A percentile compares a stretch with the other conserved stretches of the same genome.
Conservation (phyloP, 331 rosid species). For the Dryas integrifolia region DNA sequence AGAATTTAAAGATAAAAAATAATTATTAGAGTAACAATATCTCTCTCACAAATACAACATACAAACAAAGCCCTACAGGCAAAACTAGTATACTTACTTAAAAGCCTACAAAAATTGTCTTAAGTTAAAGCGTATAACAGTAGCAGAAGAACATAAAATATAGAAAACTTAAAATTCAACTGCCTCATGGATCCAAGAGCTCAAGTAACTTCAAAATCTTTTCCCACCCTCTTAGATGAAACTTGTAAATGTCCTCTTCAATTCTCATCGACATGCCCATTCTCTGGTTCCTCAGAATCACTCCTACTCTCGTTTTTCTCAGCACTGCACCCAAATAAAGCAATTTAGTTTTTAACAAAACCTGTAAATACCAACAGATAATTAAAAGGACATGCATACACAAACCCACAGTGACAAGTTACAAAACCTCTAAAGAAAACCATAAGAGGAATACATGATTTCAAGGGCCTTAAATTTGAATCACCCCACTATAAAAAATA, state of each 20-base stretch:
- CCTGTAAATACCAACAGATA: neutral
- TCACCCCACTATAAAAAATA: neutral
- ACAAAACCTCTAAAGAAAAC: neutral
- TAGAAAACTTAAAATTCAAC: constrained; percentile 5
- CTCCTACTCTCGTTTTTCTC: constrained; percentile 45
- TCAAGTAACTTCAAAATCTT: constrained; percentile 20
- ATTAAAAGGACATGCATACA: neutral
- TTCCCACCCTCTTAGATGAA: constrained; percentile 16
- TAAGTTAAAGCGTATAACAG: constrained; percentile 33
- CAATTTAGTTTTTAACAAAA: constrained; percentile 1
- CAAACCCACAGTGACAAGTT: neutral
- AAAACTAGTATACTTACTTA: constrained; percentile 39
- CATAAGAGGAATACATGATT: neutral
- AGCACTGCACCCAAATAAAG: constrained; percentile 55
- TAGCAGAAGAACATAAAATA: constrained; percentile 30
- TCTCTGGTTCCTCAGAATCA: constrained; percentile 10
- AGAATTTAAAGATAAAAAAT: constrained; percentile 12
- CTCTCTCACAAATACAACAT: constrained; percentile 31
- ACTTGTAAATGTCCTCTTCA: constrained; percentile 38
- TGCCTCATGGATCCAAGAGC: constrained; percentile 15
- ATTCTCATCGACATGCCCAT: constrained; percentile 37
- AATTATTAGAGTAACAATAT: constrained; percentile 19
- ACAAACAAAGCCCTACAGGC: constrained; percentile 38
- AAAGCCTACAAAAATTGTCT: constrained; percentile 58
- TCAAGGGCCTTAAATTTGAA: neutral